phyloP scores from a whole-genome alignment of 2,329 filamentous ascomycete species.

The Talaromyces sp. region DNA sequence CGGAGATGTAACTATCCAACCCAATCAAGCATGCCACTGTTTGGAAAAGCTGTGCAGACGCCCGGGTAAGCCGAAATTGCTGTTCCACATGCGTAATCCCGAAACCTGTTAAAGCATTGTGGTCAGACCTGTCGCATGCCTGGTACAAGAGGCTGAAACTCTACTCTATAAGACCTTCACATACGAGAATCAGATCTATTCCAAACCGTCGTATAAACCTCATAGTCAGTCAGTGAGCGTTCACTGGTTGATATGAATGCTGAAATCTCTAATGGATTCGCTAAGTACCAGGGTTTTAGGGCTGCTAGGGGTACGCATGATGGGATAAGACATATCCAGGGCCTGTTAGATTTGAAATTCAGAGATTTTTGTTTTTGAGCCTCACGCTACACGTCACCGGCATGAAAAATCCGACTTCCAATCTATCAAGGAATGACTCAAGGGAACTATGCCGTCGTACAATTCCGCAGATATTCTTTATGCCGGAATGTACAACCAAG shows the following conservation, averaged over 20 bases:
- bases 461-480: background rate
- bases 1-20: no score
- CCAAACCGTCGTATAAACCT: no score
- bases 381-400: background rate
- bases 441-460: background rate
- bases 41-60: no score
- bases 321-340: background rate
- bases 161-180: no score
- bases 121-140: no score
- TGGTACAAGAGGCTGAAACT: no score
- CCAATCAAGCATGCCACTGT: no score
- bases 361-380: background rate
- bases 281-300: background rate
- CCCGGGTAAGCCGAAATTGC: no score
- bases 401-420: background rate
- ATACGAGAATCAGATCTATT: no score
- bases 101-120: no score
- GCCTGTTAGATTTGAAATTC: background rate
- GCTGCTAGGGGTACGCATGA: background rate
- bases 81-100: no score
- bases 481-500: no score
- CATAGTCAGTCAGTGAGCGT: background rate
- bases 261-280: background rate
- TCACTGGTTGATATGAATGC: background rate
- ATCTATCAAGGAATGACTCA: background rate